Percentiles rank a stretch among this genome's conserved stretches.
These are phyloP conservation scores for Suillus weaverae DNA, from an alignment of 768 basidiomycete genomes.

Conservation along the genomic window DNA sequence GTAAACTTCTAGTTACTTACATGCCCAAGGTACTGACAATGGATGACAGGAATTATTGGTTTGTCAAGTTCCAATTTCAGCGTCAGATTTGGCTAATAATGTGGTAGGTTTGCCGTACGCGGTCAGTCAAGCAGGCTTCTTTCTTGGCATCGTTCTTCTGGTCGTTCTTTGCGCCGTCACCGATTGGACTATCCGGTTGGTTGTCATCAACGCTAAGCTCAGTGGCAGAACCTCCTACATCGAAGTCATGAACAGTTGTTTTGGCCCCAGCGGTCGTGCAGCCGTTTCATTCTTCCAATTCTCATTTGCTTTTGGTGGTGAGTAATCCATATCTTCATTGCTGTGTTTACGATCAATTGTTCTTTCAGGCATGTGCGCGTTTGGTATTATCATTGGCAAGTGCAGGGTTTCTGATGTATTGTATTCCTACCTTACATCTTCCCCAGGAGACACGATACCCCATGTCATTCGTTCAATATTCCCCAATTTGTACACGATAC, in stretches of 20 bases:
- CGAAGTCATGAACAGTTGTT: slow-evolving; percentile 92
- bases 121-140: slow-evolving; percentile 90
- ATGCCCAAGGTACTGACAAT: slow-evolving; percentile 16
- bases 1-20: slow-evolving; percentile 38
- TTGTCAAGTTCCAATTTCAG: slow-evolving; percentile 20
- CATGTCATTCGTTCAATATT: slow-evolving; percentile 89
- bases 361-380: slow-evolving; percentile 90
- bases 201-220: slow-evolving; percentile 94
- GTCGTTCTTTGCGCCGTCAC: slow-evolving; percentile 80
- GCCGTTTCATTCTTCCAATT: slow-evolving; percentile 98
- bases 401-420: neutral
- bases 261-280: slow-evolving; percentile 87
- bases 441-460: slow-evolving; percentile 87
- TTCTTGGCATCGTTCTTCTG: slow-evolving; percentile 82
- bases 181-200: slow-evolving; percentile 98
- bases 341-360: slow-evolving; percentile 9
- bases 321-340: slow-evolving; percentile 18
- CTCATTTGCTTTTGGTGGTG: slow-evolving; percentile 94
- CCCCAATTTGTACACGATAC: slow-evolving; percentile 63
- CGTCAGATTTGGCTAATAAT: slow-evolving; percentile 11
- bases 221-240: slow-evolving; percentile 92
- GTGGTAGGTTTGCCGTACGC: slow-evolving; percentile 87
- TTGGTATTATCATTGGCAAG: slow-evolving; percentile 87
- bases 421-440: neutral
- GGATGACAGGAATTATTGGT: slow-evolving; percentile 69